These are phyloP conservation scores for Torulaspora delbrueckii DNA, from an alignment of 805 yeast species.

Conservation along the genomic window DNA sequence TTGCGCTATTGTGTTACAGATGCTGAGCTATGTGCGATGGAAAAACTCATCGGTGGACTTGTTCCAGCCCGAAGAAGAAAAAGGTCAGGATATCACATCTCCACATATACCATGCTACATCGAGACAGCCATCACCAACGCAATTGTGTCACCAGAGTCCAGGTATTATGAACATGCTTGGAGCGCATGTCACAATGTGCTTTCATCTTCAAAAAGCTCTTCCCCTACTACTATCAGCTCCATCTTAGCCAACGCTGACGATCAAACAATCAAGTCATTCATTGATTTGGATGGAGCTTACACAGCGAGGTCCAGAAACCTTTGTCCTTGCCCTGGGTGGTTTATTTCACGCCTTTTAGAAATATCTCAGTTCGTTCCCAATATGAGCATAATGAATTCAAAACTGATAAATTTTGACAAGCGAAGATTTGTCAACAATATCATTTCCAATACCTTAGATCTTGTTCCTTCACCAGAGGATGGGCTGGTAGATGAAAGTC, in stretches of 20 bases:
- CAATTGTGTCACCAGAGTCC: conserved; percentile 75
- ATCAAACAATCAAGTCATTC: conserved; percentile 27
- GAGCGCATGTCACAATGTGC: conserved; percentile 48
- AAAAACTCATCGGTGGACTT: conserved; percentile 58
- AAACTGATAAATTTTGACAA: conserved; percentile 80
- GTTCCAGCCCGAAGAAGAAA: conserved; percentile 35
- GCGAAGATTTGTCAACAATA: conserved; percentile 60
- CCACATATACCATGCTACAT: conserved; percentile 75
- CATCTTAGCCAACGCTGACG: conserved; percentile 20
- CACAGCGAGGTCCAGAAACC: conserved; percentile 36
- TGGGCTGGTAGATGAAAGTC: conserved; percentile 8
- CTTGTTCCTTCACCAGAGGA: conserved; percentile 32
- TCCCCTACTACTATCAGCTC: conserved; percentile 29
- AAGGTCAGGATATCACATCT: conserved; percentile 28
- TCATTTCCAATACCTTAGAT: conserved; percentile 50
- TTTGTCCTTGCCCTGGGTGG: conserved; percentile 93
- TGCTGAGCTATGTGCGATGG: conserved; percentile 58
- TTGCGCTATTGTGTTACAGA: conserved; percentile 63
- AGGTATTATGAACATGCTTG: conserved; percentile 65
- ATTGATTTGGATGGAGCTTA: conserved; percentile 34
- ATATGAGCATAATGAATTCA: conserved; percentile 61
- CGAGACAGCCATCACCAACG: conserved; percentile 71
- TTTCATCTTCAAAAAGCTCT: conserved; percentile 12
- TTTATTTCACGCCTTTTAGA: conserved; percentile 73
- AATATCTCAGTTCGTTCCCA: conserved; percentile 71